Evolutionary conservation across 2,329 filamentous ascomycete genomes (phyloP), one percentile per base, ranked within the genome.

Genomic region (Ascochyta rabiei): DNA sequence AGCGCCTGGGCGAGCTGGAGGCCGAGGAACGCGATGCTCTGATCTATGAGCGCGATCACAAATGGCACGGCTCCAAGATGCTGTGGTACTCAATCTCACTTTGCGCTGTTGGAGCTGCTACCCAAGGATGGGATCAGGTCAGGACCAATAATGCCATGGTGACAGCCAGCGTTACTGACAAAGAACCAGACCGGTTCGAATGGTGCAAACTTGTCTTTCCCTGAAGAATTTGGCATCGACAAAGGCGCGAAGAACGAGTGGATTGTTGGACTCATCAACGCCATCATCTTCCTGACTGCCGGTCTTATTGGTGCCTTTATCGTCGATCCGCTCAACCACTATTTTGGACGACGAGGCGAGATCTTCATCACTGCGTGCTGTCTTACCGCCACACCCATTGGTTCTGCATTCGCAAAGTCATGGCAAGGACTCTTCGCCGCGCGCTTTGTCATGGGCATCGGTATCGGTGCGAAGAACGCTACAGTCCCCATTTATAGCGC

Each of bases 51-150:
- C 78, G 82, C 30, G 77, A 84, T 23, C 86, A 90, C 79, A 88
- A 86, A 67, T 90, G 88, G 59, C 67, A 78, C 30, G 74, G 77
- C 7, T 86, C 88, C 0, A 78, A 66, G 63, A 81, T 82, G 46
- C 77, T 91, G 10, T 87, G 86, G 75, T 80, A 88, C 59, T 89
- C 88, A 33, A 88, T 90, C 61, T 77, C 83, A 10, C 83, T 85
- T 19, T 89, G 86, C 71, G 89, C 87, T 37, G 83, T 90, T 47
- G 87, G 86, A 45, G 87, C 87, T 15, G 86, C 86, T n/a, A 86
- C 89, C 9, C 75, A 79, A 53, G 86, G 86, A 21, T 89, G 86
- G 86, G 86, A 89, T 60, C 52, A 55, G 52, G 52, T 55, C 12
- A 49, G 37, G n/a, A 10, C 6, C 2, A 10, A 30, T 9, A 21